Evolutionary conservation across 257 asterid species (phyloP).

Genomic region (Haberlea rhodopensis): DNA sequence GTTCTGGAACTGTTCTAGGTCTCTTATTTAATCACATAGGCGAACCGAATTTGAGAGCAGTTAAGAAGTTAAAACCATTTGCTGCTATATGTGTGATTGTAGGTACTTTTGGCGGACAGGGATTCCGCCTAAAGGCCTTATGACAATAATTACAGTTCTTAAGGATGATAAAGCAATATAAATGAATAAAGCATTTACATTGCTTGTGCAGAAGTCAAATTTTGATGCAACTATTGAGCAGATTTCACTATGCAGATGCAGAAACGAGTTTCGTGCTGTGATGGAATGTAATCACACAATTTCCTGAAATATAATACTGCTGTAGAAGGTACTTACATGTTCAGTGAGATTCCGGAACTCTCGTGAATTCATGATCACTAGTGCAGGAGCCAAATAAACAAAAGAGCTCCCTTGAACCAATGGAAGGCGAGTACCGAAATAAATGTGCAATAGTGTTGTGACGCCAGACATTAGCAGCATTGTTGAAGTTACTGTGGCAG

Average conservation of each 20-base stretch:
- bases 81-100: not conserved
- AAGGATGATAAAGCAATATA: constrained; percentile 2
- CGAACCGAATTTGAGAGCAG: constrained; percentile 1
- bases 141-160: constrained; percentile 2
- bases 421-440: constrained; percentile 90
- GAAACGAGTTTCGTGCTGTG: not conserved
- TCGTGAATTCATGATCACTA: constrained; percentile 80
- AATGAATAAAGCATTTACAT: not conserved
- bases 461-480: constrained; percentile 85
- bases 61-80: not conserved
- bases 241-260: not conserved
- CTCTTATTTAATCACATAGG: not conserved
- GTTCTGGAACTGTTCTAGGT: constrained; percentile 4
- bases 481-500: constrained; percentile 87
- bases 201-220: not conserved
- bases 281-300: not conserved
- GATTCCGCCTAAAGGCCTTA: not conserved
- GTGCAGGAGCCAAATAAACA: constrained; percentile 92
- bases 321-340: constrained; percentile 52
- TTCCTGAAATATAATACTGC: not conserved
- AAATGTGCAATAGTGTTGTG: constrained; percentile 73
- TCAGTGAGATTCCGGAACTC: constrained; percentile 85
- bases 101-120: not conserved
- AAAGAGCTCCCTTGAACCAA: constrained; percentile 98
- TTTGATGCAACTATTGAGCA: not conserved